These are phyloP conservation scores for Fennellomyces sp. DNA, from an alignment of 371 early-diverging fungal genomes.

Conservation along the genomic window DNA sequence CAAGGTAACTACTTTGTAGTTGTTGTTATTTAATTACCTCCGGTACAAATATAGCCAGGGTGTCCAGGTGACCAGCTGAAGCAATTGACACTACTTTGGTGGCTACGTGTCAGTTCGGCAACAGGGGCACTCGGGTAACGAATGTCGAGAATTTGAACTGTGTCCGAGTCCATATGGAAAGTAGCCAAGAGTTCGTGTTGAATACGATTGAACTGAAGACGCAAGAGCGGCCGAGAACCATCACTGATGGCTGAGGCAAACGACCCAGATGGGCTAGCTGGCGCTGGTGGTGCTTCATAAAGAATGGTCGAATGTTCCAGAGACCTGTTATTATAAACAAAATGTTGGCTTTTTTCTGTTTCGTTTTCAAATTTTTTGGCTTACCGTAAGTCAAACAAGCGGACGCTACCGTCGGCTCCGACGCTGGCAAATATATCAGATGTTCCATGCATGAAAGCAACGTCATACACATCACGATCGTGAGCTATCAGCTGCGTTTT, in stretches of 20 bases:
- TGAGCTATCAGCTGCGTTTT: constrained; percentile 98
- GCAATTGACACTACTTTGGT: constrained; percentile 69
- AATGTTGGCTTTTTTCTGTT: neutral
- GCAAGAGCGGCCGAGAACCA: constrained; percentile 68
- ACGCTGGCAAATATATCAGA: constrained; percentile 94
- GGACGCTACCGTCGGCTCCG: constrained; percentile 96
- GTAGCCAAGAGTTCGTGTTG: constrained; percentile 89
- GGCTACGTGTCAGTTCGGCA: constrained; percentile 70
- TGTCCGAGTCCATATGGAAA: constrained; percentile 74
- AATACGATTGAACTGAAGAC: constrained; percentile 84
- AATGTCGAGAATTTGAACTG: constrained; percentile 82
- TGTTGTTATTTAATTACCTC: constrained; percentile 51
- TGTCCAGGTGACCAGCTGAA: constrained; percentile 77
- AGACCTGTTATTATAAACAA: constrained; percentile 36
- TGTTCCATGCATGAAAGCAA: constrained; percentile 84
- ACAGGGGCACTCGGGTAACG: constrained; percentile 88
- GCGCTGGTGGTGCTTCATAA: constrained; percentile 84
- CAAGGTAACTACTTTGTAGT: neutral
- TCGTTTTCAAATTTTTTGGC: neutral
- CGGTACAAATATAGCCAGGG: constrained; percentile 64
- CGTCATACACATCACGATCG: constrained; percentile 96
- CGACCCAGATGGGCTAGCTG: constrained; percentile 34
- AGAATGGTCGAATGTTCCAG: constrained; percentile 95
- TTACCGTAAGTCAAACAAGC: constrained; percentile 93
- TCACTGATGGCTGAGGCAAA: constrained; percentile 27